Base-by-base conservation (phyloP, 257 asterid species). In the Ballota nigra region DNA sequence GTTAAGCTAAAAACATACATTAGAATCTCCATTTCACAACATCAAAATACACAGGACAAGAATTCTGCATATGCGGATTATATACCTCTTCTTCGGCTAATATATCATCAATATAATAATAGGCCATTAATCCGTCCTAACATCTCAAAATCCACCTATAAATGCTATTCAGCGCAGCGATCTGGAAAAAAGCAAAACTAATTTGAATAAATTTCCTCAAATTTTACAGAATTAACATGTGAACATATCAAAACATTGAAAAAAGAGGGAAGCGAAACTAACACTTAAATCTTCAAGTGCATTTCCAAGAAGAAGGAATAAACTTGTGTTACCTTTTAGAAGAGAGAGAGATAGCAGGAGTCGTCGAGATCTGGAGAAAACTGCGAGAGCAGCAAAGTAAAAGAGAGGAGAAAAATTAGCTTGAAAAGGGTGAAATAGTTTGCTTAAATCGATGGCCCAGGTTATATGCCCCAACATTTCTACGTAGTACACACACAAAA, bases 51-150 rank as follows among this genome's bases (percentile, higher is more conserved):
- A n/a, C n/a, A n/a, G n/a, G n/a, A n/a, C n/a, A n/a, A n/a, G 24
- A 62, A 20, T 58, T 60, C 15, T 36, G 40, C 12, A 43, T 2
- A 47, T 81, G 87, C 4, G 29, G 2, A 53, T 81, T n/a, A n/a
- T n/a, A n/a, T n/a, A 90, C 96, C 98, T 93, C 98, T 62, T 87
- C 98, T 73, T 93, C 96, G 1, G 95, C 92, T 79, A 91, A 82
- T 61, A 93, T 87, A 80, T 93, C 98, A 80, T 93, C 97, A 60
- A 89, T 72, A 31, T 90, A 91, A 73, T 83, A 93, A 49, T 78
- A 86, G 40, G 91, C 87, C 98, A 93, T 93, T 1, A 6, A 51
- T 34, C n/a, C n/a, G n/a, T n/a, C n/a, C n/a, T n/a, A n/a, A n/a
- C 59, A 33, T 5, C 22, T 1, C 60, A 16, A 59, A 53, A 53